These are phyloP conservation scores for Lathyrus sativus DNA, from an alignment of 306 rosid genomes.

Conservation along the genomic window DNA sequence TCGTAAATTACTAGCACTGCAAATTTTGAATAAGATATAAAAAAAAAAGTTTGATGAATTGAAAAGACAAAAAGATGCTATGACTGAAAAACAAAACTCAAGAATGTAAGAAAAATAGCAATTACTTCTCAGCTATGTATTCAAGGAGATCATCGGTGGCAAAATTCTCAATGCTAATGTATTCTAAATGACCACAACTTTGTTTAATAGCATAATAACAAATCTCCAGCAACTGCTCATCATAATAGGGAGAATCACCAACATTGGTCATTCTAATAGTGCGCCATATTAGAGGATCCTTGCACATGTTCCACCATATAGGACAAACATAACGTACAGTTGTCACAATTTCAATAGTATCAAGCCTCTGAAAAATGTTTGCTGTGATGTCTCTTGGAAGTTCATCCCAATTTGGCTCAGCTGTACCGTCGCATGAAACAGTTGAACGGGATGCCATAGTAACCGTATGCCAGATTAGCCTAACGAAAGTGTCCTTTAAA, in stretches of 20 bases:
- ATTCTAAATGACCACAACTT: not conserved
- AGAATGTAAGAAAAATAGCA: too few relatives aligned
- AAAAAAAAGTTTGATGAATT: too few relatives aligned
- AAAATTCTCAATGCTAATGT: not conserved
- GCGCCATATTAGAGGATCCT: constrained; percentile 56
- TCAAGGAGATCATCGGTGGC: not conserved
- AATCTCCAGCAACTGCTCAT: not conserved
- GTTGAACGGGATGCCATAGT: too few relatives aligned
- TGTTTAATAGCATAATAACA: not conserved
- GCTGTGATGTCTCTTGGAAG: constrained; percentile 43
- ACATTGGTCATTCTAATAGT: constrained; percentile 21
- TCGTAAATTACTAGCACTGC: too few relatives aligned
- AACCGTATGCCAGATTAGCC: too few relatives aligned
- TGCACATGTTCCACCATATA: constrained; percentile 47
- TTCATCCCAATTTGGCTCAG: constrained; percentile 36
- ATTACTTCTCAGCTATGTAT: too few relatives aligned
- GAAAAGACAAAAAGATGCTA: too few relatives aligned
- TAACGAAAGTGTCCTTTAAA: too few relatives aligned
- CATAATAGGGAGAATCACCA: too few relatives aligned
- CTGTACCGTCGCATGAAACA: too few relatives aligned
- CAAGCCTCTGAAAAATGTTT: constrained; percentile 38
- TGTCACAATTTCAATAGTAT: constrained; percentile 33
- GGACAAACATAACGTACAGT: constrained; percentile 46
- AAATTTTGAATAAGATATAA: not conserved
- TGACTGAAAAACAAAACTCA: too few relatives aligned